Base-by-base conservation (phyloP, 495 filamentous ascomycete species). In the Rhypophila decipiens region DNA sequence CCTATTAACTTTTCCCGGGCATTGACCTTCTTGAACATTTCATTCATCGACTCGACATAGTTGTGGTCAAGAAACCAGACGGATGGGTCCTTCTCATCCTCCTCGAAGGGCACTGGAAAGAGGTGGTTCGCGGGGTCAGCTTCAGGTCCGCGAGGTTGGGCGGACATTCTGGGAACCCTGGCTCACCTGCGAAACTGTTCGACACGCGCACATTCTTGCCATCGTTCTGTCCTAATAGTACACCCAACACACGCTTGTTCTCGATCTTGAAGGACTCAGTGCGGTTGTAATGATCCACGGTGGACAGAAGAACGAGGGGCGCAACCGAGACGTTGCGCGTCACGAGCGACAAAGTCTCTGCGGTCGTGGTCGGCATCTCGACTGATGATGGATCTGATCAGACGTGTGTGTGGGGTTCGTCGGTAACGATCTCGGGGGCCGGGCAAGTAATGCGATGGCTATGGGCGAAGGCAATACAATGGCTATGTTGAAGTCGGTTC, bases 21-120 rank as follows among this genome's bases (percentile, higher is more conserved):
- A 75, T 98, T 98, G 74, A 98, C 90, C 72, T 97, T 97, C 79
- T 98, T 98, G 77, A 98, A 98, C 93, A 98, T 98, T 70, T 98
- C 93, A 76, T 90, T 93, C 93, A 98, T 98, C 53, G 85, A 87
- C 70, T 98, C 94, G 66, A 98, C 86, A 61, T 96, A 98, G 76
- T 98, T 97, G 79, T 98, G 93, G 58, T 98, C 93, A 44, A 98
- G 75, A 66, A 98, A 98, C 93, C 93, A 98, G 54, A 98, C 93
- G 18, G 90, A 93, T 7, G 93, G 91, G 66, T 97, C 91, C 66
- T 94, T 95, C 55, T 95, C 90, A 66, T 98, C 93, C 74, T 98
- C 93, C 69, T 98, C 93, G 66, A 98, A 98, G 2, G 93, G 93
- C 19, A 98, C 93, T 96, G 67, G 24, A 40, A 4, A 44, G 4